Percentiles rank a stretch among this genome's conserved stretches.
These are phyloP conservation scores for Xylaria bambusicola DNA, from an alignment of 495 filamentous ascomycete genomes.

Conservation along the genomic window DNA sequence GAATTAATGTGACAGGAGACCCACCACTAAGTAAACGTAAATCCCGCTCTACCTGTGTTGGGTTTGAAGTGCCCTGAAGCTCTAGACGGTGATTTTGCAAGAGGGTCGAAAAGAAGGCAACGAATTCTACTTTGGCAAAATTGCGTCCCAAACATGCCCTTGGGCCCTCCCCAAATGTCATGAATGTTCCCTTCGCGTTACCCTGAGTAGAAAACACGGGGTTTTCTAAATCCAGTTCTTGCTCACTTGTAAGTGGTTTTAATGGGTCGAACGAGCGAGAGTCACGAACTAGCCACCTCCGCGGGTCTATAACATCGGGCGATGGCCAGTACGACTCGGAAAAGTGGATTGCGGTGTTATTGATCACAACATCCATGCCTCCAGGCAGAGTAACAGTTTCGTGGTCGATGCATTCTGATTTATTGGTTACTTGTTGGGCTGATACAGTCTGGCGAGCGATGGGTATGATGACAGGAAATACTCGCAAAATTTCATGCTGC, in stretches of 20 bases:
- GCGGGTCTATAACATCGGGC: background rate
- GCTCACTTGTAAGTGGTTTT: background rate
- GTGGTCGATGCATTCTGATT: background rate
- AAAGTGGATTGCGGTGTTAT: background rate
- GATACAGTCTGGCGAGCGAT: background rate
- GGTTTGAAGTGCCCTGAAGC: background rate
- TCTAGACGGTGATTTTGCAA: constrained; percentile 1
- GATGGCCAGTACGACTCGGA: background rate
- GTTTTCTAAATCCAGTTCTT: background rate
- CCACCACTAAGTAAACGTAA: background rate
- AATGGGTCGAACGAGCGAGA: background rate
- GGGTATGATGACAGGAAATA: constrained; percentile 3
- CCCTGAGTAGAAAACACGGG: background rate
- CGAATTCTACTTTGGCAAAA: constrained; percentile 27
- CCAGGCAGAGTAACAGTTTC: background rate
- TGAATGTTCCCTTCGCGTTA: constrained; percentile 16
- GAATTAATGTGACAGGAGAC: constrained; percentile 4
- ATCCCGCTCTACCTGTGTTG: background rate
- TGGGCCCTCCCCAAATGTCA: constrained; percentile 28
- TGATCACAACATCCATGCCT: background rate
- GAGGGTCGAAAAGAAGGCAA: constrained; percentile 23
- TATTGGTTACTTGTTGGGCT: background rate
- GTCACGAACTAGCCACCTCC: background rate
- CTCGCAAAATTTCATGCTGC: background rate
- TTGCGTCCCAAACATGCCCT: constrained; percentile 28